Base-by-base conservation (phyloP, 164 flowering plant genomes). In the Liquidambar formosana region DNA sequence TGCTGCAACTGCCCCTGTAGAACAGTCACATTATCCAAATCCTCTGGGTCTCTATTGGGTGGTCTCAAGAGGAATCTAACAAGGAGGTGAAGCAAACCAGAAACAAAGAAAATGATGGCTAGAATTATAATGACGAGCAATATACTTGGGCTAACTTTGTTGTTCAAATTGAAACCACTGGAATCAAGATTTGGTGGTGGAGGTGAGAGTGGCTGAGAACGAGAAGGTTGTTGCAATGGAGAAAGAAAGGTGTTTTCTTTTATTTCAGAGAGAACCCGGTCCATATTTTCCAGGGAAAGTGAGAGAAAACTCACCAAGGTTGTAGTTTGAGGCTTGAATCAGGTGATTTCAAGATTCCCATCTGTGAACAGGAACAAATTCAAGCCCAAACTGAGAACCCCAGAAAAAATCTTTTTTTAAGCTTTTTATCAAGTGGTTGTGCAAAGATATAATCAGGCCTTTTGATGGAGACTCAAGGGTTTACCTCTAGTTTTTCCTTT, bases 1-100 rank as follows among this genome's bases (percentile, higher is more conserved):
- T 93, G 97, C 74, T 90, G 99, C 45, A 96, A 69, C 77, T 86
- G 97, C 26, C 99, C 98, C 82, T 96, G 98, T 21, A 90, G 86
- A 9, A 87, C 96, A 41, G 94, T 89, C 8, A 78, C 90, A 73
- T 66, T 77, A 6, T 89, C 94, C 14, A 65, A 41, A 19, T 85
- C 94, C 19, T 86, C 92, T 11, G 88, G 80, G 62, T 83, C 84
- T 75, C 89, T 80, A 27, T 28, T 67, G 0, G 72, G 69, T 14
- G 97, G 87, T 58, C 88, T 83, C 57, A 83, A 46, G 5, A 96
- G 79, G 64, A 82, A 84, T 73, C 99, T 89, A 1, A 92, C 91
- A 18, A 96, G 85, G 18, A 96, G 89, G 62, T 92, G 98, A 68
- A 96, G 94, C 75, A 96, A 68, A 11, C 98, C 96, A 70, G 92